A percentile compares a stretch with the other conserved stretches of the same genome.
phyloP scores from a whole-genome alignment of 495 filamentous ascomycete species.

The Pyrenula aspistea region DNA sequence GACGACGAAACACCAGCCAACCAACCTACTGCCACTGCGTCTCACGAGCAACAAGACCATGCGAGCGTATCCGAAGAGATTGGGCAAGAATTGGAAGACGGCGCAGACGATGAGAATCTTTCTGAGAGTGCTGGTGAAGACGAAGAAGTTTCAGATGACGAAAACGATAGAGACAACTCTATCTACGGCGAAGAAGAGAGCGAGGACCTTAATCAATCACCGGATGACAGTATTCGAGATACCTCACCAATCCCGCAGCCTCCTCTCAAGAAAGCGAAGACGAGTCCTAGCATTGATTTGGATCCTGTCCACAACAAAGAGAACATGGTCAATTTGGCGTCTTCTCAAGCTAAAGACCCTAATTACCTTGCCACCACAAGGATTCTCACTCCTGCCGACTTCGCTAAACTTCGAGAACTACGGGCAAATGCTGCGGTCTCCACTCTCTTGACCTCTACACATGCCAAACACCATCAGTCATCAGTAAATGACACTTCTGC shows the following conservation, averaged over 20 bases:
- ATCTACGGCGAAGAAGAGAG: conserved; percentile 2
- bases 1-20: conserved; percentile 59
- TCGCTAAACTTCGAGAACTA: conserved; percentile 84
- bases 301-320: conserved; percentile 6
- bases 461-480: conserved; percentile 22
- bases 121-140: conserved; percentile 3
- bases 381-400: conserved; percentile 84
- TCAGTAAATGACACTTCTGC: conserved; percentile 20
- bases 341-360: neutral
- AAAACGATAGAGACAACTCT: conserved; percentile 12
- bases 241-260: neutral
- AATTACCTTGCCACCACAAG: conserved; percentile 61
- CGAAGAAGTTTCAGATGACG: conserved; percentile 3
- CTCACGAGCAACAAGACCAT: conserved; percentile 21
- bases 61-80: conserved; percentile 5
- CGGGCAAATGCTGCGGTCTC: conserved; percentile 58
- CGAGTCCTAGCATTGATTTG: neutral
- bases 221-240: neutral
- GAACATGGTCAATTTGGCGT: conserved; percentile 32
- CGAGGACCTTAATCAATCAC: neutral
- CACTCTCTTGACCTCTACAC: conserved; percentile 37
- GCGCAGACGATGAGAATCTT: conserved; percentile 9
- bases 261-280: neutral
- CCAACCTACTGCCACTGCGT: conserved; percentile 51
- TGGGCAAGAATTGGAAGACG: conserved; percentile 6